These are phyloP conservation scores for Rhodotorula sp. DNA, from an alignment of 1,284 basidiomycete genomes.

Conservation along the genomic window DNA sequence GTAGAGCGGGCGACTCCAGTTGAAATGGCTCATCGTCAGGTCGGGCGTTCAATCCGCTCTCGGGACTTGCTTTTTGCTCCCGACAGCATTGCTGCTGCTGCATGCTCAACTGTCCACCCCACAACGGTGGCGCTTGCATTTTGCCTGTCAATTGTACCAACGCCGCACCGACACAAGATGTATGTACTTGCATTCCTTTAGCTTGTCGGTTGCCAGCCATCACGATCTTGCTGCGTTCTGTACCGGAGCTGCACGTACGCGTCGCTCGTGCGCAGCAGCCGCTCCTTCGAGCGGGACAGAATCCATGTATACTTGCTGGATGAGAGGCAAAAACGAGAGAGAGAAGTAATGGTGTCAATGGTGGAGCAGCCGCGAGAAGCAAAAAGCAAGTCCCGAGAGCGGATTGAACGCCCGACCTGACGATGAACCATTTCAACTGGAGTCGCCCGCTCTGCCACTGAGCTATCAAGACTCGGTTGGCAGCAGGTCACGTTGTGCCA, in stretches of 20 bases:
- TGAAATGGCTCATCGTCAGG: slow-evolving; percentile 23
- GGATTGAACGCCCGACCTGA: slow-evolving; percentile 34
- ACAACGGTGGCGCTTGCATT: no score
- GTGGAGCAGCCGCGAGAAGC: no score
- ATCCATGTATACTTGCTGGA: no score
- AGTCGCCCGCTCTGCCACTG: slow-evolving; percentile 38
- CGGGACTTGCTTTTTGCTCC: slow-evolving; percentile 15
- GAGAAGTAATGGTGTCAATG: background rate
- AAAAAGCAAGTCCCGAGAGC: slow-evolving; percentile 24
- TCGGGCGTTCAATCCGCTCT: slow-evolving; percentile 30
- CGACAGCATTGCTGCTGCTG: background rate
- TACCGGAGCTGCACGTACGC: no score
- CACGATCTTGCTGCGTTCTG: no score
- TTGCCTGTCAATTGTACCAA: no score
- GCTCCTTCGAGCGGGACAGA: no score
- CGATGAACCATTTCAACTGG: slow-evolving; percentile 18
- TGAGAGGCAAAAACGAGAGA: background rate
- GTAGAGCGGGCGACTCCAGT: slow-evolving; percentile 37
- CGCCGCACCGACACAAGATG: no score
- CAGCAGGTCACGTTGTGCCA: background rate
- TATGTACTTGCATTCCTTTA: no score
- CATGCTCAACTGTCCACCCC: background rate
- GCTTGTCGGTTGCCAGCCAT: no score
- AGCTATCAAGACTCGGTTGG: slow-evolving; percentile 13
- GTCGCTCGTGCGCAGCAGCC: no score